Evolutionary conservation across 1,139 yeast species (phyloP).

Genomic region (Wickerhamiella pararugosa): DNA sequence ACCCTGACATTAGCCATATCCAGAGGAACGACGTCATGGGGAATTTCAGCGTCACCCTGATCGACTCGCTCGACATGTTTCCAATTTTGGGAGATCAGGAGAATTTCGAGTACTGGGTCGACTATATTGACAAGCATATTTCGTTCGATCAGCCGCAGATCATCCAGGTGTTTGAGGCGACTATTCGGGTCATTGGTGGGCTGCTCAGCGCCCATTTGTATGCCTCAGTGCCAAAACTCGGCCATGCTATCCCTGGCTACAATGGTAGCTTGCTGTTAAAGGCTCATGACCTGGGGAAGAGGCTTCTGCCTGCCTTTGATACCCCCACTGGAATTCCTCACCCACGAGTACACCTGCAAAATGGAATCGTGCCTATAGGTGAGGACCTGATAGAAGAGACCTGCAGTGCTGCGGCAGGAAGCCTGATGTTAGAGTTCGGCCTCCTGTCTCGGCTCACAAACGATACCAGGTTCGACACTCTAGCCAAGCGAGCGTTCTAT

Average conservation of each 20-base stretch:
- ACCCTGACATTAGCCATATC: constrained; percentile 38
- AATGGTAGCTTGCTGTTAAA: constrained; percentile 52
- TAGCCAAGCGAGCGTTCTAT: constrained; percentile 48
- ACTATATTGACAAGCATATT: constrained; percentile 29
- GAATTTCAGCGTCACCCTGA: constrained; percentile 58
- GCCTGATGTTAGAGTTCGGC: constrained; percentile 68
- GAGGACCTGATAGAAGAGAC: constrained; percentile 36
- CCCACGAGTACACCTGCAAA: constrained; percentile 51
- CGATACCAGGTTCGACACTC: constrained; percentile 52
- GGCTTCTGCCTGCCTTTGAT: constrained; percentile 52
- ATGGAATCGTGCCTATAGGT: constrained; percentile 32
- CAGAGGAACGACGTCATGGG: constrained; percentile 76
- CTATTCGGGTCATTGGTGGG: constrained; percentile 70
- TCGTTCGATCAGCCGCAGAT: constrained; percentile 50
- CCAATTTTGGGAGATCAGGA: constrained; percentile 54
- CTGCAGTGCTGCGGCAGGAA: constrained; percentile 76
- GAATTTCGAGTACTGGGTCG: constrained; percentile 37
- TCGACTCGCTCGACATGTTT: constrained; percentile 69
- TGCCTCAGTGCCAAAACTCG: constrained; percentile 41
- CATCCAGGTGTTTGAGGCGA: constrained; percentile 76
- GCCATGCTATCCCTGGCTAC: constrained; percentile 34
- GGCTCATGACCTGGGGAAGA: constrained; percentile 59
- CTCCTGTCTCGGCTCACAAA: constrained; percentile 58
- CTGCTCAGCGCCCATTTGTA: constrained; percentile 62
- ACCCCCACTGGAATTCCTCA: constrained; percentile 49